phyloP scores from a whole-genome alignment of 2,329 filamentous ascomycete genomes.

The Biscogniauxia marginata region DNA sequence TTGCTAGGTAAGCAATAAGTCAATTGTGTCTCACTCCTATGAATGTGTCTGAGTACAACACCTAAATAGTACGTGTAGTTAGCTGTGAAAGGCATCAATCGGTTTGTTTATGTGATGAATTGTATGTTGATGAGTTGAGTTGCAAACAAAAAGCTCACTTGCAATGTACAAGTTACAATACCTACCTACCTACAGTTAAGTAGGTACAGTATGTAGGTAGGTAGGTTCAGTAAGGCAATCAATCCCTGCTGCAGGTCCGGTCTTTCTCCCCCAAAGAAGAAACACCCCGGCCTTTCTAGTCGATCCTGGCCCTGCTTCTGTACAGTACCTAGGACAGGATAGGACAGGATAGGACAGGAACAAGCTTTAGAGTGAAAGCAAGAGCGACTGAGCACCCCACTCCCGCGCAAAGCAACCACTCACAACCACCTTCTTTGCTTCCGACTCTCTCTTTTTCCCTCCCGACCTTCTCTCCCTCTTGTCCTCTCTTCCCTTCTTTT shows the following conservation, averaged over 20 bases:
- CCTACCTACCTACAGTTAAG: not conserved
- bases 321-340: not conserved
- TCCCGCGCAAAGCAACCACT: constrained; percentile 13
- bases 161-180: no score
- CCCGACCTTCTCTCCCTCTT: constrained; percentile 8
- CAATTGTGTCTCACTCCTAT: no score
- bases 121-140: no score
- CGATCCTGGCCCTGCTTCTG: not conserved
- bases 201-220: not conserved
- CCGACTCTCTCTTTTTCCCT: constrained; percentile 7
- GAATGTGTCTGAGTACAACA: no score
- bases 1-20: no score
- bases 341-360: not conserved
- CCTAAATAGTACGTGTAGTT: no score
- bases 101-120: no score
- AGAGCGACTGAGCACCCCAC: no score
- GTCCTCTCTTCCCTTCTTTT: constrained; percentile 15
- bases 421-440: constrained; percentile 10
- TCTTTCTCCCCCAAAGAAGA: not conserved
- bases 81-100: no score
- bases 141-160: no score
- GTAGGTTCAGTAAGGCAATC: not conserved
- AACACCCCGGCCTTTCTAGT: not conserved
- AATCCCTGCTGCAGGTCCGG: not conserved
- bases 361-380: not conserved